Percentiles rank a stretch among this genome's conserved stretches.
Conservation (phyloP, 345 rosid genomes). For the Firmiana major region DNA sequence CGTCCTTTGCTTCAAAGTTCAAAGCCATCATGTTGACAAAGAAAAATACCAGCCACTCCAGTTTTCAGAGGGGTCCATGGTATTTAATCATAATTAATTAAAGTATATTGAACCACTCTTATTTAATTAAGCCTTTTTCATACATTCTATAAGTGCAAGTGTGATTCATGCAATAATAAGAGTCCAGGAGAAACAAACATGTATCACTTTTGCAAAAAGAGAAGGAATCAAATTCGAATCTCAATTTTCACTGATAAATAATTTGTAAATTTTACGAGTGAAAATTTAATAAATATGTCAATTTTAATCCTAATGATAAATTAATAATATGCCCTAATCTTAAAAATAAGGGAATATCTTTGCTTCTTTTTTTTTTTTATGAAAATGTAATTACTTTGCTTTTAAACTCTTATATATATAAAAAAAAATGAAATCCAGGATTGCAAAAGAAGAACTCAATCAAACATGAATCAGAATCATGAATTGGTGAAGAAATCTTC, state of each 20-base stretch:
- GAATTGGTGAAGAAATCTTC: background rate
- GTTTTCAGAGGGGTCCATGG: background rate
- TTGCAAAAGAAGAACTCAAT: background rate
- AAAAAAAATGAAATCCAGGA: background rate
- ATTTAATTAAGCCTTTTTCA: background rate
- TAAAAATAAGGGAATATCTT: no score
- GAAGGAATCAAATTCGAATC: background rate
- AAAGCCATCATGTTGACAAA: background rate
- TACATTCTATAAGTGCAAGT: background rate
- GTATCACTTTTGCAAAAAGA: background rate
- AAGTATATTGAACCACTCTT: background rate
- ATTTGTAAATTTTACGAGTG: no score
- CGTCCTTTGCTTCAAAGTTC: conserved; percentile 5
- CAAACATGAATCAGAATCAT: background rate
- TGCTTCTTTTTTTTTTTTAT: no score
- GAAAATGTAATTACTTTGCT: no score
- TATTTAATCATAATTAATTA: background rate
- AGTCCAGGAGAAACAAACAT: background rate
- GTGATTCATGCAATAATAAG: background rate
- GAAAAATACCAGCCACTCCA: background rate
- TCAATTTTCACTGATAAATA: no score
- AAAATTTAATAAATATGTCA: no score
- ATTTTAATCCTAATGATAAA: no score
- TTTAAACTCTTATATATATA: no score
- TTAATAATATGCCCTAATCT: no score